Evolutionary conservation across 257 asterid genomes (phyloP).

Genomic region (Solanum sitiens): DNA sequence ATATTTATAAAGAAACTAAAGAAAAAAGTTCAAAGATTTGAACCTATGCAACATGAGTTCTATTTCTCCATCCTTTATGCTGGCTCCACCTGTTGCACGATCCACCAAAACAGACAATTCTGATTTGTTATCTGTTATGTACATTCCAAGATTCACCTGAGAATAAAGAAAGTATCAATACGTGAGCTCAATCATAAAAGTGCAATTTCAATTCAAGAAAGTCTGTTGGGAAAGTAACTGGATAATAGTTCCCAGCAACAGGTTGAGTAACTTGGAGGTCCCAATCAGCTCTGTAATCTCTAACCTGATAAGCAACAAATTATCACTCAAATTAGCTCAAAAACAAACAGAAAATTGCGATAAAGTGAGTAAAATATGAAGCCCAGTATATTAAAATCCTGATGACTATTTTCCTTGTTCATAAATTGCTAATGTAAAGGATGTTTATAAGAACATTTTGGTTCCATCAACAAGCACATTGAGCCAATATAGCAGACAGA

Average conservation of each 20-base stretch:
- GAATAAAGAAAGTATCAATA: neutral
- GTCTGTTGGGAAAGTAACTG: slow-evolving; percentile 31
- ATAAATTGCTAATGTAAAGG: neutral
- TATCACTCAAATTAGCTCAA: neutral
- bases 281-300: slow-evolving; percentile 81
- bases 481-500: neutral
- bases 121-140: slow-evolving; percentile 40
- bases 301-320: slow-evolving; percentile 35
- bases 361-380: neutral
- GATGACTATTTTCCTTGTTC: neutral
- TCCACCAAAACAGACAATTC: slow-evolving; percentile 80
- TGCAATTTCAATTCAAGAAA: too few species aligned
- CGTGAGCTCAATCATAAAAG: neutral
- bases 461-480: neutral
- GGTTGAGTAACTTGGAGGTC: slow-evolving; percentile 77
- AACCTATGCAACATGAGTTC: slow-evolving; percentile 89
- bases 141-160: slow-evolving; percentile 75
- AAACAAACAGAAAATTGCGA: neutral
- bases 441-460: neutral
- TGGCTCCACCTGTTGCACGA: slow-evolving; percentile 85
- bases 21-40: neutral
- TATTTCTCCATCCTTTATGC: slow-evolving; percentile 71
- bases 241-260: slow-evolving; percentile 88
- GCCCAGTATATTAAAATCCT: neutral
- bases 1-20: neutral